These are phyloP conservation scores for Tetrahymena malaccensis DNA, from an alignment of 73 alveolate species.

Conservation along the genomic window DNA sequence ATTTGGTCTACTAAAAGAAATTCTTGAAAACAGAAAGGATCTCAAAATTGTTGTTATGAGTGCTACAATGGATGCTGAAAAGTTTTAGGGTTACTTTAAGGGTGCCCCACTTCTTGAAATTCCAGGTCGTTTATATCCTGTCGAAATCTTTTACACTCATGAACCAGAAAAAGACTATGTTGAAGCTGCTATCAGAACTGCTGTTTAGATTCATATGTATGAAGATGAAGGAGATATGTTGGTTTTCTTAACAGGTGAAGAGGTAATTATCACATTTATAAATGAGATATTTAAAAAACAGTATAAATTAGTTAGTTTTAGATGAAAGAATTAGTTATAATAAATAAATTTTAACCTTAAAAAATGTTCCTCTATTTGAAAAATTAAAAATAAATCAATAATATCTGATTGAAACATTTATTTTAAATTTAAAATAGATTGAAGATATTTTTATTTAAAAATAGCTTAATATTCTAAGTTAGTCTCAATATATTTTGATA, in stretches of 20 bases:
- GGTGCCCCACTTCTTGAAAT: constrained; percentile 92
- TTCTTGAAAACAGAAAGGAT: constrained; percentile 82
- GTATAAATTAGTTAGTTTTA: neutral
- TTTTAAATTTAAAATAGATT: neutral
- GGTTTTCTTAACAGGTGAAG: constrained; percentile 98
- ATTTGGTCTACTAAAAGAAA: constrained; percentile 96
- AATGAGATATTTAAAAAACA: neutral
- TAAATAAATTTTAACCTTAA: too few species aligned
- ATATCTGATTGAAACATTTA: neutral
- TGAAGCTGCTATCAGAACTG: constrained; percentile 92
- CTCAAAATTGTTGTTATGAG: constrained; percentile 93
- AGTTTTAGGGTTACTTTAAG: constrained; percentile 91
- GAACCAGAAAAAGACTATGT: constrained; percentile 94
- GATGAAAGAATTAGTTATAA: too few species aligned
- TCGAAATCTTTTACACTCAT: constrained; percentile 88
- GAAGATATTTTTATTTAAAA: neutral
- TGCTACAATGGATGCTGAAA: constrained; percentile 98
- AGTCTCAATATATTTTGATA: neutral
- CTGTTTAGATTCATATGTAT: constrained; percentile 84
- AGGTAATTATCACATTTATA: neutral
- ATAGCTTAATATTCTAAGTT: neutral
- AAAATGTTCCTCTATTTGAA: neutral
- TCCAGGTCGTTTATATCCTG: constrained; percentile 98
- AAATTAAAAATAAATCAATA: too few species aligned
- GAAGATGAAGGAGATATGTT: constrained; percentile 96